phyloP scores from a whole-genome alignment of 2,329 filamentous ascomycete species.

The Talaromyces sp. region DNA sequence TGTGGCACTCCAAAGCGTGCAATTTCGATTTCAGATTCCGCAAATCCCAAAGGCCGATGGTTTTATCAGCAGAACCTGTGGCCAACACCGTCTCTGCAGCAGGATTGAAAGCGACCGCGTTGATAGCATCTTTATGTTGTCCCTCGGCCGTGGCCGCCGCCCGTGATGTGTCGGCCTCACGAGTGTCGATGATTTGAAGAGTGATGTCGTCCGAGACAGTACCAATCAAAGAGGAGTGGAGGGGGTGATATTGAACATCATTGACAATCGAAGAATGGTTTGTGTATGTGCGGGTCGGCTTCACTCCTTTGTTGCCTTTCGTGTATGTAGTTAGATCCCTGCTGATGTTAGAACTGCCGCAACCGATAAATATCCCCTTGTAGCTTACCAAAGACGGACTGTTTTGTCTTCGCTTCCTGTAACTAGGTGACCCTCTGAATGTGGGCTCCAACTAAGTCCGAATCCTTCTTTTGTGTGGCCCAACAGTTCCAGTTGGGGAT shows the following conservation, averaged over 20 bases:
- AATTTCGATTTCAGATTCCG: slow-evolving; percentile 86
- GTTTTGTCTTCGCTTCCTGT: slow-evolving; percentile 91
- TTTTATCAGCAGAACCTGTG: slow-evolving; percentile 92
- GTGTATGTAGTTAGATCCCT: slow-evolving; percentile 78
- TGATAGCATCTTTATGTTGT: slow-evolving; percentile 89
- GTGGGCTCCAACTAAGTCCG: slow-evolving; percentile 87
- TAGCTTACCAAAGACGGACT: slow-evolving; percentile 76
- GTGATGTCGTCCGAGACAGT: slow-evolving; percentile 94
- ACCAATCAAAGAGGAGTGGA: slow-evolving; percentile 78
- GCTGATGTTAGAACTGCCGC: not conserved
- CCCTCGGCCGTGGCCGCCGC: slow-evolving; percentile 65
- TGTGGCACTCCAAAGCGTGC: slow-evolving; percentile 84
- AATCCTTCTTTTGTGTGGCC: slow-evolving; percentile 90
- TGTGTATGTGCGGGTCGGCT: slow-evolving; percentile 70
- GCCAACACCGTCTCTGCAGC: slow-evolving; percentile 84
- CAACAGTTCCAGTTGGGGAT: slow-evolving; percentile 76
- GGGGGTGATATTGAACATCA: slow-evolving; percentile 91
- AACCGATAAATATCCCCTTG: not conserved
- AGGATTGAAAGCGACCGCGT: slow-evolving; percentile 92
- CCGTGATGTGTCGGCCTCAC: slow-evolving; percentile 60
- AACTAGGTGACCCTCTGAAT: slow-evolving; percentile 72
- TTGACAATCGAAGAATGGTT: slow-evolving; percentile 92
- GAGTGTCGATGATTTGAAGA: slow-evolving; percentile 85
- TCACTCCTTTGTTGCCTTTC: slow-evolving; percentile 64
- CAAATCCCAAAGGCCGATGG: slow-evolving; percentile 91